Evolutionary conservation across 306 rosid species (phyloP).

Genomic region (Cicer chorassanicum): DNA sequence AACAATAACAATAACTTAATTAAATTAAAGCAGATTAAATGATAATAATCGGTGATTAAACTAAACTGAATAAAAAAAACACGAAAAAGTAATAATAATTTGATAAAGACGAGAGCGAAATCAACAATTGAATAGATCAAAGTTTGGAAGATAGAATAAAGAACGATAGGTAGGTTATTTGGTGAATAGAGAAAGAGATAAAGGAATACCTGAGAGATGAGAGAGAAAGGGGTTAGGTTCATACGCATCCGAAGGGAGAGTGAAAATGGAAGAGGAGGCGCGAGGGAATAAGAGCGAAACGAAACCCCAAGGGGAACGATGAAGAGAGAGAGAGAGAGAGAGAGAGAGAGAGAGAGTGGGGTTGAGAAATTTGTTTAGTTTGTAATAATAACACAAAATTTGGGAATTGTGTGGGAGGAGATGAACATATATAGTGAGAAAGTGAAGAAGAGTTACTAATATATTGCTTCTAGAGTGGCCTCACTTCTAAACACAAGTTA

Average conservation of each 20-base stretch:
- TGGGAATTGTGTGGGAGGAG: conserved; percentile 36
- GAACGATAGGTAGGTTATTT: not conserved
- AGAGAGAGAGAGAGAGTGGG: conserved; percentile 32
- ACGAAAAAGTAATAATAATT: not conserved
- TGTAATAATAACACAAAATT: conserved; percentile 21
- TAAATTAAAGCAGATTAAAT: not conserved
- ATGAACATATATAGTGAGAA: conserved; percentile 42
- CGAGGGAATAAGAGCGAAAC: conserved; percentile 32
- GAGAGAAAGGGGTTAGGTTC: conserved; percentile 54
- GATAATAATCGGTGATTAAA: conserved; percentile 36
- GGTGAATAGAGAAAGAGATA: not conserved
- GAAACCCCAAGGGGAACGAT: conserved; percentile 55
- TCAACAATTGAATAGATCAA: conserved; percentile 49
- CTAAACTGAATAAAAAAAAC: conserved; percentile 31
- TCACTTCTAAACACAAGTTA: conserved; percentile 4
- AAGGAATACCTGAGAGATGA: conserved; percentile 68
- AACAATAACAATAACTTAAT: not conserved
- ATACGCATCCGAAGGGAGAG: conserved; percentile 68
- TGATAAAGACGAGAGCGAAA: conserved; percentile 22
- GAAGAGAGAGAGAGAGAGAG: conserved; percentile 15
- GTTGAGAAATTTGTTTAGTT: conserved; percentile 45
- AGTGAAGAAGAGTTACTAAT: conserved; percentile 41
- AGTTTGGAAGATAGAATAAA: not conserved
- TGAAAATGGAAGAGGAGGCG: conserved; percentile 16
- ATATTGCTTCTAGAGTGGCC: conserved; percentile 34